Conservation (phyloP, 495 filamentous ascomycete genomes). For the Hamigera avellanea region DNA sequence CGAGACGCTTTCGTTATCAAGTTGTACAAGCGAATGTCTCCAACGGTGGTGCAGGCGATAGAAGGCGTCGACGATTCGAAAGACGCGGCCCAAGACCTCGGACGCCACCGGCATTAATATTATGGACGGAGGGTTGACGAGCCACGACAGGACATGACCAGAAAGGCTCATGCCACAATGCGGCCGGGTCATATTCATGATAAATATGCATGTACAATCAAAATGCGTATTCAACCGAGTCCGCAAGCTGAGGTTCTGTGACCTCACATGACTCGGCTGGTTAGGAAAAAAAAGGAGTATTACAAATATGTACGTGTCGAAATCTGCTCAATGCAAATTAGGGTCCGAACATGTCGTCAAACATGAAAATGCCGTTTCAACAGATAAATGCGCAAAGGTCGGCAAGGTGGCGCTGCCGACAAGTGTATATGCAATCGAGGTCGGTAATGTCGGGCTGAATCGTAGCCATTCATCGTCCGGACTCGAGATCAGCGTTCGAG, state of each 20-base stretch:
- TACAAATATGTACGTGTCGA: slow-evolving; percentile 16
- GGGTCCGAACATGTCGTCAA: slow-evolving; percentile 29
- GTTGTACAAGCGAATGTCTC: slow-evolving; percentile 36
- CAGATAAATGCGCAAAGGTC: slow-evolving; percentile 4
- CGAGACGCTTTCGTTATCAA: slow-evolving; percentile 7
- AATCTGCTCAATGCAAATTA: slow-evolving; percentile 35
- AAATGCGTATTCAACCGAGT: not conserved
- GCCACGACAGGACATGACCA: not conserved
- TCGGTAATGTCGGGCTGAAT: slow-evolving; percentile 6
- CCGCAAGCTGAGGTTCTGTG: not conserved
- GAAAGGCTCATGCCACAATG: not conserved
- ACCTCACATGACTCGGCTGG: not conserved
- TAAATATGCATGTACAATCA: slow-evolving; percentile 4
- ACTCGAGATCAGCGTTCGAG: slow-evolving; percentile 40
- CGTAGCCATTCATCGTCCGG: slow-evolving; percentile 26
- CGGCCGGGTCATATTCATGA: not conserved
- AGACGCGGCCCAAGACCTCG: too few species aligned
- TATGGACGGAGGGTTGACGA: slow-evolving; percentile 25
- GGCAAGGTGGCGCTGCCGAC: not conserved
- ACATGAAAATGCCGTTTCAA: slow-evolving; percentile 27
- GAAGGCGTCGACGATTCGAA: not conserved
- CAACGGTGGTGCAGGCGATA: slow-evolving; percentile 12
- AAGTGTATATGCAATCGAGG: slow-evolving; percentile 15
- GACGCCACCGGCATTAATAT: slow-evolving; percentile 30
- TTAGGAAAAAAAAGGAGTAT: not conserved